Percentiles rank a stretch among this genome's conserved stretches.
Conservation (phyloP, 495 filamentous ascomycete genomes). For the Pseudoneurospora amorphoporcata region DNA sequence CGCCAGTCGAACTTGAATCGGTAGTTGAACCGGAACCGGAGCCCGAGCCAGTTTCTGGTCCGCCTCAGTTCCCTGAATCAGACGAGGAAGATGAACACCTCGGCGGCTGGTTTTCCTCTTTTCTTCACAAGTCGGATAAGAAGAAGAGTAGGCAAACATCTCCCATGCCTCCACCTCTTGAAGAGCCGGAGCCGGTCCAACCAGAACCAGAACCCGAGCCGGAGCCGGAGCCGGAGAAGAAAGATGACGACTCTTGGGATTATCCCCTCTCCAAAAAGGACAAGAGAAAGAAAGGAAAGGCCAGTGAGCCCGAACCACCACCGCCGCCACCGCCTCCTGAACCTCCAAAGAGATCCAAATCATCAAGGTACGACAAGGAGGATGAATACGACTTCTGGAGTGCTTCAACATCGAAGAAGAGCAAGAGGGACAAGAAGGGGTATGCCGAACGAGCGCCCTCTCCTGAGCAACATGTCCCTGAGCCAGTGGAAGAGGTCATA, state of each 20-base stretch:
- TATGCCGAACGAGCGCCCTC: slow-evolving; percentile 5
- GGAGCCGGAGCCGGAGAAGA: slow-evolving; percentile 24
- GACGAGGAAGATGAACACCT: neutral
- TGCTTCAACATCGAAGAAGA: slow-evolving; percentile 1
- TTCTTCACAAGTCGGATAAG: slow-evolving; percentile 16
- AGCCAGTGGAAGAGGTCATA: slow-evolving; percentile 3
- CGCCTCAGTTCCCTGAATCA: neutral
- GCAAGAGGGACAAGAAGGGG: slow-evolving; percentile 8
- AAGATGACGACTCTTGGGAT: slow-evolving; percentile 13
- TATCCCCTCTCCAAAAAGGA: slow-evolving; percentile 10
- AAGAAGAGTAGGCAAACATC: slow-evolving; percentile 17
- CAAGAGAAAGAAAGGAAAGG: slow-evolving; percentile 25
- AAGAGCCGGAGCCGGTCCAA: slow-evolving; percentile 7
- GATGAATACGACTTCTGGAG: slow-evolving; percentile 6
- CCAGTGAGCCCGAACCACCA: slow-evolving; percentile 6
- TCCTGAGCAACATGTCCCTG: neutral
- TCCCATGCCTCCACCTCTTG: neutral
- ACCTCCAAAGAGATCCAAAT: neutral
- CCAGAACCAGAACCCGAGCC: slow-evolving; percentile 11
- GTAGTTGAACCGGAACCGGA: slow-evolving; percentile 17
- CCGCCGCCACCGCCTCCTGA: slow-evolving; percentile 5
- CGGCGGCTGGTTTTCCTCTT: slow-evolving; percentile 10
- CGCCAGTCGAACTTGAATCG: slow-evolving; percentile 13
- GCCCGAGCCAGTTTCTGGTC: slow-evolving; percentile 5
- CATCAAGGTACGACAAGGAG: neutral